Conservation (phyloP, 176 grass and related monocot genomes). For the Aegilops sharonensis region DNA sequence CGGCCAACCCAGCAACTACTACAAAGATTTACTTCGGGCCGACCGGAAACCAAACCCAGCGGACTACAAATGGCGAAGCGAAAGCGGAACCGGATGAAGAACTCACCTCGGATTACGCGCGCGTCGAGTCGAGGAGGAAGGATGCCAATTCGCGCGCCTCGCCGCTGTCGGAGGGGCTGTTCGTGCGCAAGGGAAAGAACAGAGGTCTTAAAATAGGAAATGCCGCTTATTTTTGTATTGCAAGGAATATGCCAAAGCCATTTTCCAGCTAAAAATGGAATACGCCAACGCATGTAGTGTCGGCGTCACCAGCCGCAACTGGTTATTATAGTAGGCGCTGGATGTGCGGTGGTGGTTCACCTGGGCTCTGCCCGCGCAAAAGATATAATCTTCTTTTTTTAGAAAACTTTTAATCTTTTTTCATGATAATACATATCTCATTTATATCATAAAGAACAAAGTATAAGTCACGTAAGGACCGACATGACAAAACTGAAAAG, state of each 20-base stretch:
- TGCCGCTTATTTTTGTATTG: too few species aligned
- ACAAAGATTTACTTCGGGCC: not conserved
- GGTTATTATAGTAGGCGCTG: not conserved
- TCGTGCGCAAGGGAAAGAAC: not conserved
- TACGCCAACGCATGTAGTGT: not conserved
- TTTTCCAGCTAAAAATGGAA: not conserved
- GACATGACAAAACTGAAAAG: too few species aligned
- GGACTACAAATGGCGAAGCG: not conserved
- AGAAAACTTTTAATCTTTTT: too few species aligned
- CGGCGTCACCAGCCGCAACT: not conserved
- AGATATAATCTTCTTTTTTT: too few species aligned
- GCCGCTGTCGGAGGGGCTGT: not conserved
- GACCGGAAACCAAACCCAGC: not conserved
- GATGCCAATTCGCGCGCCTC: not conserved
- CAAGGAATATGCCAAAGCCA: not conserved
- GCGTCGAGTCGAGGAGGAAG: not conserved
- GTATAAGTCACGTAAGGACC: too few species aligned
- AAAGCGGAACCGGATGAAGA: not conserved
- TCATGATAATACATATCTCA: too few species aligned
- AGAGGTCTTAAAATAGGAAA: not conserved
- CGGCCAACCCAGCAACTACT: not conserved
- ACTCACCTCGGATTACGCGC: conserved; percentile 14
- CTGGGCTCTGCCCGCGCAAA: too few species aligned
- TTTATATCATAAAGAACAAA: too few species aligned
- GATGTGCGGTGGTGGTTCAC: not conserved